Evolutionary conservation across 1,284 basidiomycete species (phyloP).

Genomic region (Leccinum solheimii): DNA sequence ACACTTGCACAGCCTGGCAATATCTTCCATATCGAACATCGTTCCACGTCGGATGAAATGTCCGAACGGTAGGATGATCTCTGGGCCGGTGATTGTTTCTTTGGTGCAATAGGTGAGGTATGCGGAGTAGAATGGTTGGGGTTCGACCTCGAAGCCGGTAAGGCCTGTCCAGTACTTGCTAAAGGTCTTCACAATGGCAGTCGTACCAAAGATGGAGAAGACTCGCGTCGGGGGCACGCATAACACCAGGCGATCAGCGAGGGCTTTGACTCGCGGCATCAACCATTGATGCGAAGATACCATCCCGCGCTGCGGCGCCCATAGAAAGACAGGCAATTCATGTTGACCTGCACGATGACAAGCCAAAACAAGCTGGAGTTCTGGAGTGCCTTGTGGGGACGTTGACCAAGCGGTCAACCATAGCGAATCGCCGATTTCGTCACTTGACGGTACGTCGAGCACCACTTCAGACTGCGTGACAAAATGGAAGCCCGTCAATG

Average conservation of each 20-base stretch:
- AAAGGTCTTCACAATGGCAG: slow-evolving; percentile 50
- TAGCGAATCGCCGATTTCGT: slow-evolving; percentile 33
- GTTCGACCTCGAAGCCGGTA: slow-evolving; percentile 46
- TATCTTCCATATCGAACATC: slow-evolving; percentile 42
- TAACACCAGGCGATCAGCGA: slow-evolving; percentile 39
- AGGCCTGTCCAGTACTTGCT: slow-evolving; percentile 50
- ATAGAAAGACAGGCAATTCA: slow-evolving; percentile 54
- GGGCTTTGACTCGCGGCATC: slow-evolving; percentile 35
- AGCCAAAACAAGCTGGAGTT: slow-evolving; percentile 49
- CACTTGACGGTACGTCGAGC: slow-evolving; percentile 12
- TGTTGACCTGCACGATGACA: slow-evolving; percentile 46
- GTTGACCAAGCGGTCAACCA: slow-evolving; percentile 55
- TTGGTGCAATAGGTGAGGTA: slow-evolving; percentile 56
- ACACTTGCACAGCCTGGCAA: slow-evolving; percentile 52
- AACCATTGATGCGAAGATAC: slow-evolving; percentile 38
- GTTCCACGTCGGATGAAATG: slow-evolving; percentile 42
- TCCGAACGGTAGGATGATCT: slow-evolving; percentile 37
- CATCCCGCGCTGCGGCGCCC: slow-evolving; percentile 39
- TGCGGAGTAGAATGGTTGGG: slow-evolving; percentile 62
- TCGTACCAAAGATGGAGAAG: slow-evolving; percentile 67
- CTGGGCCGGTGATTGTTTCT: slow-evolving; percentile 39
- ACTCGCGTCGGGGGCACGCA: slow-evolving; percentile 50
- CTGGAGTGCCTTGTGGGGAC: slow-evolving; percentile 30
- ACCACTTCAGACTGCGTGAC: slow-evolving; percentile 36
- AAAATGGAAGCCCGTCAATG: slow-evolving; percentile 41